Percentiles rank a stretch among this genome's conserved stretches.
Conservation (phyloP, 2,329 filamentous ascomycete genomes). For the Fusarium goolgardi region DNA sequence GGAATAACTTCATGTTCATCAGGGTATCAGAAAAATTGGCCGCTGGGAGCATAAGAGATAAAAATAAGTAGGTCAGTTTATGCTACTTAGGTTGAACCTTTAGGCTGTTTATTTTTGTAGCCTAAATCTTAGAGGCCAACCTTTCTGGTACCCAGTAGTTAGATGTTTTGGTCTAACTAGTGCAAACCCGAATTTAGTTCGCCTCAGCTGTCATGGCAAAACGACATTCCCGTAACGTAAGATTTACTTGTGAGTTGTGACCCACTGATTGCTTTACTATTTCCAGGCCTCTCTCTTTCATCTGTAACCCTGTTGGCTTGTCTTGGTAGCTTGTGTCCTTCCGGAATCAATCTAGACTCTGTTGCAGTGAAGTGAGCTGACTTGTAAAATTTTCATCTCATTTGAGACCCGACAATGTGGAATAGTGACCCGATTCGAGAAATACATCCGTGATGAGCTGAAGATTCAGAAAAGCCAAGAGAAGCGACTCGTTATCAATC, state of each 20-base stretch:
- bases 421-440: conserved; percentile 6
- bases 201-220: neutral
- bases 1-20: neutral
- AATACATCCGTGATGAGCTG: conserved; percentile 4
- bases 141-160: too few relatives aligned
- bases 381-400: conserved; percentile 1
- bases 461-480: neutral
- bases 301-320: neutral
- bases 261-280: neutral
- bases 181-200: neutral
- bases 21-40: too few relatives aligned
- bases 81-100: too few relatives aligned
- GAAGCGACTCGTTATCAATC: conserved; percentile 33
- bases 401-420: conserved; percentile 17
- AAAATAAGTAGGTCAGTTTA: too few relatives aligned
- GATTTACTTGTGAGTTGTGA: neutral
- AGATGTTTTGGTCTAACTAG: neutral
- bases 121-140: too few relatives aligned
- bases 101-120: too few relatives aligned
- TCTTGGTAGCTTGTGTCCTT: neutral
- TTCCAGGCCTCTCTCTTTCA: too few relatives aligned
- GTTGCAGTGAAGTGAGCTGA: neutral
- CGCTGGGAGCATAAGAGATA: too few relatives aligned
- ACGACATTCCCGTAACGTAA: conserved; percentile 1
- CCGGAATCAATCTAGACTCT: conserved; percentile 19